phyloP scores from a whole-genome alignment of 768 basidiomycete species.

The Rhodosporidiobolus sp. region DNA sequence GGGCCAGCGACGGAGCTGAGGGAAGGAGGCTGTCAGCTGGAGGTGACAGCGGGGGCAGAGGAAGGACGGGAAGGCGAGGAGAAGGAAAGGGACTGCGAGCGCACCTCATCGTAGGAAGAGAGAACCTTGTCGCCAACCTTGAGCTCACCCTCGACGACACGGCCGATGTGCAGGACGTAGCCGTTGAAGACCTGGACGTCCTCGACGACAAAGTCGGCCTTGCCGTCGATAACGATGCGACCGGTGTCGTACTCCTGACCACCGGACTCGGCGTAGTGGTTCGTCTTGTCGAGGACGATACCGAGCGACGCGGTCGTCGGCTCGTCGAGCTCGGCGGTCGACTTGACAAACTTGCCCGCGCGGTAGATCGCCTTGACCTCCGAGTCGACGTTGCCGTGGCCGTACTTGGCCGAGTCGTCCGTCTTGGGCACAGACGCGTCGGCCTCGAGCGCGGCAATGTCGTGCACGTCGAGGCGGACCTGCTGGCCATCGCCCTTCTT shows the following conservation, averaged over 20 bases:
- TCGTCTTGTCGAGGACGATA: conserved; percentile 81
- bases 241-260: conserved; percentile 98
- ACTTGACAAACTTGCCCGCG: conserved; percentile 63
- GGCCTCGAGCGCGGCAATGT: conserved; percentile 79
- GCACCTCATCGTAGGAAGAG: conserved; percentile 86
- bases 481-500: conserved; percentile 65
- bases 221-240: conserved; percentile 84
- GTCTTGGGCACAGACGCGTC: conserved; percentile 78
- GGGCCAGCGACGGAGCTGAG: conserved; percentile 84
- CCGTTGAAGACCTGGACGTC: conserved; percentile 94
- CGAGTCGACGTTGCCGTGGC: conserved; percentile 70
- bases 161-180: conserved; percentile 89
- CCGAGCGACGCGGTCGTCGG: conserved; percentile 62
- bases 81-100: conserved; percentile 30
- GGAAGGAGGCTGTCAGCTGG: no score
- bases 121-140: conserved; percentile 75
- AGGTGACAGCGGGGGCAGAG: background rate
- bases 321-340: conserved; percentile 49
- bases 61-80: background rate
- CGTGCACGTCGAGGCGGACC: conserved; percentile 93
- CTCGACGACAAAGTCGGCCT: conserved; percentile 85
- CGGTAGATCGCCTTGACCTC: conserved; percentile 80
- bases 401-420: conserved; percentile 85
- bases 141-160: conserved; percentile 80
- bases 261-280: conserved; percentile 95